Conservation (phyloP, 805 yeast species). For the Ascoidea tarda region DNA sequence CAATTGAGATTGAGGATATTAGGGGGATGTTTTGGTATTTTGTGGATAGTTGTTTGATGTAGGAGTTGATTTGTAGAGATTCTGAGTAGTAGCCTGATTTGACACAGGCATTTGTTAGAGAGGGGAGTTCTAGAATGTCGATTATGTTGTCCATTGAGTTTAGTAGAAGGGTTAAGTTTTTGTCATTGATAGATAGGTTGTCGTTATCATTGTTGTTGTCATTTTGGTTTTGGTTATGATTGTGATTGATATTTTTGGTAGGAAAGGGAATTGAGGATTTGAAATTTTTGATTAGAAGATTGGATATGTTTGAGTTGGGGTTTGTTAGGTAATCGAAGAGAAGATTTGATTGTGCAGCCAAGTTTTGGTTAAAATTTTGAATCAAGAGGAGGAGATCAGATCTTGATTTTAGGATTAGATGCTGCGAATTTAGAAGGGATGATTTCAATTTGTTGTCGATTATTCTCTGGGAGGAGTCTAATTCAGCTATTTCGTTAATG, state of each 20-base stretch:
- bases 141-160: constrained; percentile 57
- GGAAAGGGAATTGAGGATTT: constrained; percentile 14
- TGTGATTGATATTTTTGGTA: constrained; percentile 15
- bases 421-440: constrained; percentile 21
- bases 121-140: constrained; percentile 74
- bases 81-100: constrained; percentile 79
- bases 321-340: background rate
- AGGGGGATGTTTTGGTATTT: constrained; percentile 51
- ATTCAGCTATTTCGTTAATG: constrained; percentile 62
- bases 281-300: constrained; percentile 10
- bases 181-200: constrained; percentile 7
- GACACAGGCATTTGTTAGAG: constrained; percentile 73
- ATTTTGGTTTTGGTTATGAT: constrained; percentile 14
- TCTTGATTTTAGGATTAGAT: constrained; percentile 28
- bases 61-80: constrained; percentile 71
- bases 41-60: constrained; percentile 51
- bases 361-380: constrained; percentile 19
- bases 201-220: constrained; percentile 11
- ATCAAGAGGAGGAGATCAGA: constrained; percentile 19
- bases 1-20: constrained; percentile 33
- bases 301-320: background rate
- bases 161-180: constrained; percentile 26
- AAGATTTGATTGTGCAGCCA: constrained; percentile 10
- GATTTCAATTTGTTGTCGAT: constrained; percentile 31
- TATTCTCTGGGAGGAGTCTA: constrained; percentile 39